phyloP scores from a whole-genome alignment of 2,329 filamentous ascomycete species.

The Colletotrichum salicis region DNA sequence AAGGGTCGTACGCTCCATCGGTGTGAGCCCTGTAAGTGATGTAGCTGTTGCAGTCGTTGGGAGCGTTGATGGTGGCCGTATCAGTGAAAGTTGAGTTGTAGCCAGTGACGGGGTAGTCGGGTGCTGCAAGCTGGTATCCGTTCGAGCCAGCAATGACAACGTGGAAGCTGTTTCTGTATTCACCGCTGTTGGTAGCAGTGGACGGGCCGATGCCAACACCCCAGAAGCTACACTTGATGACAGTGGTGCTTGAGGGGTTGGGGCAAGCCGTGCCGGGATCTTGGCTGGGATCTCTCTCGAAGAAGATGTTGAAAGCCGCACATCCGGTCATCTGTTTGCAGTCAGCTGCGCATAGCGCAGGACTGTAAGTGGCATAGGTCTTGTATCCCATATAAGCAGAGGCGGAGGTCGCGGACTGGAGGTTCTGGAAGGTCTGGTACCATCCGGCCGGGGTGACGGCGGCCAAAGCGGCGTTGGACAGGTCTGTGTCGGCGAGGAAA shows the following conservation, averaged over 20 bases:
- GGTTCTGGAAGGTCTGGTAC: conserved; percentile 25
- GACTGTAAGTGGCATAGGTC: conserved; percentile 10
- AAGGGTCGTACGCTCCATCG: conserved; percentile 10
- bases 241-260: conserved; percentile 12
- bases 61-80: conserved; percentile 26
- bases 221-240: conserved; percentile 26
- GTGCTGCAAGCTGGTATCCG: conserved; percentile 23
- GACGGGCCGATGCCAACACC: conserved; percentile 5
- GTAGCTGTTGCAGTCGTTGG: conserved; percentile 20
- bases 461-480: conserved; percentile 1
- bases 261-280: conserved; percentile 1
- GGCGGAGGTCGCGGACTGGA: conserved; percentile 20
- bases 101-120: conserved; percentile 7
- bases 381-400: conserved; percentile 14
- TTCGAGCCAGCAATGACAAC: conserved; percentile 33
- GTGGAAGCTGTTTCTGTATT: conserved; percentile 25
- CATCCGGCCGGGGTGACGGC: conserved; percentile 15
- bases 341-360: conserved; percentile 15
- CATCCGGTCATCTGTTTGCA: conserved; percentile 1
- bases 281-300: conserved; percentile 20
- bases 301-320: conserved; percentile 22
- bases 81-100: conserved; percentile 12
- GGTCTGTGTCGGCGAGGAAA: not conserved
- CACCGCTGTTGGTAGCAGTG: conserved; percentile 31
- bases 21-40: conserved; percentile 23